These are phyloP conservation scores for Hypomyces rosellus DNA, from an alignment of 2,329 filamentous ascomycete genomes.

Conservation along the genomic window DNA sequence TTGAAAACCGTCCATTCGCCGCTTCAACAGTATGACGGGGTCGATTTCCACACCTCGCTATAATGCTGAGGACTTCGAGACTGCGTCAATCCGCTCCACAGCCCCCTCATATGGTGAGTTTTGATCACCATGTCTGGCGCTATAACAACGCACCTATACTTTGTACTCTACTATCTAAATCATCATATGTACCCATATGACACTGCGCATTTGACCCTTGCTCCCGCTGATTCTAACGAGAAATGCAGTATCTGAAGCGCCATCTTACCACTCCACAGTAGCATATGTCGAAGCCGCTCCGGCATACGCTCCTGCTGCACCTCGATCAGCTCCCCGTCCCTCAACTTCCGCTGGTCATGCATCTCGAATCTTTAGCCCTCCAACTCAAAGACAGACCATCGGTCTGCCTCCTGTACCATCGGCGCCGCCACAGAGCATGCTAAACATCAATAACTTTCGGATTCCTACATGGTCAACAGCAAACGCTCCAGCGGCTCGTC, in stretches of 20 bases:
- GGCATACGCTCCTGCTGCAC: constrained; percentile 40
- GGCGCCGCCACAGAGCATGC: constrained; percentile 29
- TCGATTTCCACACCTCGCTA: constrained; percentile 28
- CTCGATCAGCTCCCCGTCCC: constrained; percentile 3
- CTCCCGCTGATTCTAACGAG: neutral
- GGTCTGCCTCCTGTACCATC: constrained; percentile 48
- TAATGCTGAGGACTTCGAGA: constrained; percentile 55
- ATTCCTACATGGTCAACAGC: constrained; percentile 54
- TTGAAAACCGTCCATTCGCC: neutral
- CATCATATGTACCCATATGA: neutral
- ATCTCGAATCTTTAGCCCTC: constrained; percentile 18
- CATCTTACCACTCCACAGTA: constrained; percentile 55
- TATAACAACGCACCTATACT: neutral
- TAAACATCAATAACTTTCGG: constrained; percentile 47
- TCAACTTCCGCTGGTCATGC: constrained; percentile 10
- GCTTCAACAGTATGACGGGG: constrained; percentile 24
- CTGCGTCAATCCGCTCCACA: constrained; percentile 58
- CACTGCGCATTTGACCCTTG: neutral
- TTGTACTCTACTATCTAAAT: neutral
- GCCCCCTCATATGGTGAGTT: constrained; percentile 62
- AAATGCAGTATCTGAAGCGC: constrained; percentile 52
- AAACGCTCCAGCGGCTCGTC: constrained; percentile 47
- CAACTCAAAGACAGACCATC: constrained; percentile 28
- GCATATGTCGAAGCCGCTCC: constrained; percentile 43
- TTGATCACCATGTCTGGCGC: neutral